phyloP scores from a whole-genome alignment of 192 early-diverging fungal genomes.

The Podochytrium sp. region DNA sequence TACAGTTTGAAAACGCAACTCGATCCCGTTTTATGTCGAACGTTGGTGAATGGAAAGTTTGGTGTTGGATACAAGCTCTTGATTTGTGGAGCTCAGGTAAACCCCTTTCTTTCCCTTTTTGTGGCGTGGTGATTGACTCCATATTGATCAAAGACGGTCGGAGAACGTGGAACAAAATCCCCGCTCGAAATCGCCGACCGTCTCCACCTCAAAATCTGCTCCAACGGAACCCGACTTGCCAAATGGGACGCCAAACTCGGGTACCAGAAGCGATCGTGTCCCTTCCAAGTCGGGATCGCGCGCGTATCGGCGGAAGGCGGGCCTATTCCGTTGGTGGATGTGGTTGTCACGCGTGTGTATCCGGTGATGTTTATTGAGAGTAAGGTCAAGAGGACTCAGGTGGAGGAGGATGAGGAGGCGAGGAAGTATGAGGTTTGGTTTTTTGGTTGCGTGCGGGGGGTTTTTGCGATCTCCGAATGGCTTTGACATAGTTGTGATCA shows the following conservation, averaged over 20 bases:
- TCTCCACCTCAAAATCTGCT: slow-evolving; percentile 46
- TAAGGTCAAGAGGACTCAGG: slow-evolving; percentile 44
- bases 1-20: slow-evolving; percentile 60
- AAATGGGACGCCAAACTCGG: slow-evolving; percentile 70
- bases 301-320: slow-evolving; percentile 59
- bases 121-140: neutral
- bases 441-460: neutral
- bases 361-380: slow-evolving; percentile 54
- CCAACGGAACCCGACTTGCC: slow-evolving; percentile 61
- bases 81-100: slow-evolving; percentile 61
- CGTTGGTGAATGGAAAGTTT: slow-evolving; percentile 46
- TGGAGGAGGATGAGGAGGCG: slow-evolving; percentile 54
- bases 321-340: slow-evolving; percentile 61
- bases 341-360: slow-evolving; percentile 61
- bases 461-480: neutral
- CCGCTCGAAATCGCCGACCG: slow-evolving; percentile 43
- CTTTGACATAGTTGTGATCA: neutral
- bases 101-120: too few species aligned
- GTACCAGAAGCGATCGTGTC: slow-evolving; percentile 37
- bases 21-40: slow-evolving; percentile 48
- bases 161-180: slow-evolving; percentile 33
- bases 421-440: slow-evolving; percentile 14
- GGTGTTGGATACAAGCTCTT: slow-evolving; percentile 64
- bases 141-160: slow-evolving; percentile 1
- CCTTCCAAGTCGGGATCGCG: slow-evolving; percentile 39